Evolutionary conservation across 176 grass and related monocot genomes (phyloP).

Genomic region (Pharus latifolius): DNA sequence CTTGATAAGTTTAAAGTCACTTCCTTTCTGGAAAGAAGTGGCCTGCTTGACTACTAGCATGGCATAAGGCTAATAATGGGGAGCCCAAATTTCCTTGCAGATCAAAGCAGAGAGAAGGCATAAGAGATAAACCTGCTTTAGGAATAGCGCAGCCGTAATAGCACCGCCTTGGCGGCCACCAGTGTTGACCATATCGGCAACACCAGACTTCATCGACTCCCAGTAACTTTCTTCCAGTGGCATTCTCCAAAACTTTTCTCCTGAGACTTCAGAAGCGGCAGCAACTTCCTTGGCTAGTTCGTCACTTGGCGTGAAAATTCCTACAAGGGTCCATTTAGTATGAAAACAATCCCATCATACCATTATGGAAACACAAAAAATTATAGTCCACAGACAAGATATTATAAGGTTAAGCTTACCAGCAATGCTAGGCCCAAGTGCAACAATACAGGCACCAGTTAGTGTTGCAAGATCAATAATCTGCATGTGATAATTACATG

Average conservation of each 20-base stretch:
- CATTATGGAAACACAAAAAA: background rate
- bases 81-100: background rate
- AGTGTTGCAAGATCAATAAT: conserved; percentile 91
- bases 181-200: conserved; percentile 95
- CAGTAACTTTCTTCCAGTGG: conserved; percentile 93
- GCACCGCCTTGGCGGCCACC: conserved; percentile 79
- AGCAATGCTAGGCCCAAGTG: conserved; percentile 80
- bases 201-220: conserved; percentile 89
- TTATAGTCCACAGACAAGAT: background rate
- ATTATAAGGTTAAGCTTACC: conserved; percentile 30
- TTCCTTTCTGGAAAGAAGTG: too few species aligned
- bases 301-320: conserved; percentile 78
- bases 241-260: conserved; percentile 94
- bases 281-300: conserved; percentile 81
- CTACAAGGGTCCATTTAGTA: conserved; percentile 22
- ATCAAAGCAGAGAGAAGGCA: background rate
- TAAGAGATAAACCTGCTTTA: conserved; percentile 66
- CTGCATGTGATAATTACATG: conserved; percentile 31
- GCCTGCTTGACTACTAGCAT: too few species aligned
- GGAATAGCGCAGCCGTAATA: conserved; percentile 82
- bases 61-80: too few species aligned
- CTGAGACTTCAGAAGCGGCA: conserved; percentile 64
- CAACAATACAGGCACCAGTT: conserved; percentile 74
- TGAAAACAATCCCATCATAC: background rate
- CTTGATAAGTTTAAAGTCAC: too few species aligned